phyloP scores from a whole-genome alignment of 1,284 basidiomycete species.

The Earliella scabrosa region DNA sequence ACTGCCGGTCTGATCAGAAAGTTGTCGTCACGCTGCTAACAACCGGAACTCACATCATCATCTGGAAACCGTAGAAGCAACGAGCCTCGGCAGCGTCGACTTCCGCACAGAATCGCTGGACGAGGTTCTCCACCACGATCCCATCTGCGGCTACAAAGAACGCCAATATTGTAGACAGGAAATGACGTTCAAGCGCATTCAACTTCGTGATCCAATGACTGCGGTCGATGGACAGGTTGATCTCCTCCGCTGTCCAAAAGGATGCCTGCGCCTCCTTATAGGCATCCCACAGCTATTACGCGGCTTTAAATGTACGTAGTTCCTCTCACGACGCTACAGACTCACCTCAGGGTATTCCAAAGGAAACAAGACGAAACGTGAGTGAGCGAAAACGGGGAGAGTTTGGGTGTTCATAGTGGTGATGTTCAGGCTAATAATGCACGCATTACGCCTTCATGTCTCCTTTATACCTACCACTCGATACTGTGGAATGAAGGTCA shows the following conservation, averaged over 20 bases:
- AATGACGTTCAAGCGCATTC: conserved; percentile 75
- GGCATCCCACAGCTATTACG: conserved; percentile 74
- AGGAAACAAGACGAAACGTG: background rate
- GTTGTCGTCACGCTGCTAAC: no score
- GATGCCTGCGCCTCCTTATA: conserved; percentile 68
- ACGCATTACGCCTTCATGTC: no score
- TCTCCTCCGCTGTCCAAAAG: no score
- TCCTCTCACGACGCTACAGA: no score
- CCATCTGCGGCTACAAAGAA: conserved; percentile 80
- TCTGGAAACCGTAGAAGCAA: conserved; percentile 83
- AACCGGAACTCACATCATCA: conserved; percentile 65
- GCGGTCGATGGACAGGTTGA: conserved; percentile 81
- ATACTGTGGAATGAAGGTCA: no score
- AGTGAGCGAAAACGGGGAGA: background rate
- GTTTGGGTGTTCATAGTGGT: background rate
- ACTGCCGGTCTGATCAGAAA: no score
- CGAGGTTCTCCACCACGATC: conserved; percentile 80
- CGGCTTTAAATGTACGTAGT: no score
- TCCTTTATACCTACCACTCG: no score
- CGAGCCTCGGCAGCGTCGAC: conserved; percentile 77
- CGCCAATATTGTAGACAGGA: conserved; percentile 76
- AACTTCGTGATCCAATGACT: conserved; percentile 76
- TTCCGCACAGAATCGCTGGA: conserved; percentile 75
- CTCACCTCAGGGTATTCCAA: conserved; percentile 13
- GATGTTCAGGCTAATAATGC: no score